Conservation (phyloP, 495 filamentous ascomycete species). For the Penicillium subrubescens region DNA sequence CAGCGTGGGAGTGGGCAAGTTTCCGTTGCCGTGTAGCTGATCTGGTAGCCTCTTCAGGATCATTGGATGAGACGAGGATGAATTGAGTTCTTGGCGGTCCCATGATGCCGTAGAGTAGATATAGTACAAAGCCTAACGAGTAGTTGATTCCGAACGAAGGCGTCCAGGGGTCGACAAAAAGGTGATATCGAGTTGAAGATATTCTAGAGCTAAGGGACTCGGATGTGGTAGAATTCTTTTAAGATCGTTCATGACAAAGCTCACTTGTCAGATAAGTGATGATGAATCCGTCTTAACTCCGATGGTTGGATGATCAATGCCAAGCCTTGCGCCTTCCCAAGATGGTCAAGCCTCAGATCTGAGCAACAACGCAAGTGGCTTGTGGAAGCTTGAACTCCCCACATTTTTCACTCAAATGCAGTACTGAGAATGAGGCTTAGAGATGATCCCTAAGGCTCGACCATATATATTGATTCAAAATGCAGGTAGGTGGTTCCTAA, state of each 20-base stretch:
- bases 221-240: neutral
- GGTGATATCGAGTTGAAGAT: neutral
- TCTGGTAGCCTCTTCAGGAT: slow-evolving; percentile 19
- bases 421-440: neutral
- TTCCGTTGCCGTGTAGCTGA: slow-evolving; percentile 33
- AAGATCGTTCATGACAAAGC: neutral
- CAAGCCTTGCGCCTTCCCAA: slow-evolving; percentile 16
- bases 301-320: neutral
- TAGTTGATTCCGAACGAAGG: neutral
- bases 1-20: slow-evolving; percentile 24
- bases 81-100: slow-evolving; percentile 4
- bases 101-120: slow-evolving; percentile 1
- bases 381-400: neutral
- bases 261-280: neutral
- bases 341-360: neutral
- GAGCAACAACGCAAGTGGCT: neutral
- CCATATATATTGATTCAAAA: neutral
- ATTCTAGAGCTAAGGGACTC: neutral
- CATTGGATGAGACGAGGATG: slow-evolving; percentile 1
- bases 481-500: neutral
- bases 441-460: neutral
- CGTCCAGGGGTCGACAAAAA: neutral
- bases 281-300: neutral
- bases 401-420: neutral
- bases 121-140: neutral